These are phyloP conservation scores for Isabelozyma rhagii DNA, from an alignment of 805 yeast genomes.

Conservation along the genomic window DNA sequence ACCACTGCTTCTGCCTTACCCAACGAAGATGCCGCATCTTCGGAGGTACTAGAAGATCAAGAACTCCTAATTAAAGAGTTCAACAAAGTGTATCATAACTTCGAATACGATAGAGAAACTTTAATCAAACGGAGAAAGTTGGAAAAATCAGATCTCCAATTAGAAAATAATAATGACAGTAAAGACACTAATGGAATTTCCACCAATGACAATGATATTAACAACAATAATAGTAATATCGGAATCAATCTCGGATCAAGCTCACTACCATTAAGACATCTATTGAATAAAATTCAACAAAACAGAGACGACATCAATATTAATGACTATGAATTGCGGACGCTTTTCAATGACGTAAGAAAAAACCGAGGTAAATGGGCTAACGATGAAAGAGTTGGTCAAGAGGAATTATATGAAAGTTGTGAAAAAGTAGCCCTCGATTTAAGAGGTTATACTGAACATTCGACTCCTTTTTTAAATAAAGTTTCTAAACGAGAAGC, in stretches of 20 bases:
- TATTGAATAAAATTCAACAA: slow-evolving; percentile 72
- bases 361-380: slow-evolving; percentile 98
- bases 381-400: slow-evolving; percentile 90
- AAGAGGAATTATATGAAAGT: slow-evolving; percentile 95
- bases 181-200: slow-evolving; percentile 1
- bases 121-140: slow-evolving; percentile 70
- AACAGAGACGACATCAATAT: slow-evolving; percentile 72
- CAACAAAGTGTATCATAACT: slow-evolving; percentile 70
- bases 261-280: slow-evolving; percentile 60
- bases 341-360: slow-evolving; percentile 85
- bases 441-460: slow-evolving; percentile 88
- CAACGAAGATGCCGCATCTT: slow-evolving; percentile 4
- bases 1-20: slow-evolving; percentile 1
- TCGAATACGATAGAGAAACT: slow-evolving; percentile 75
- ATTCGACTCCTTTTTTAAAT: slow-evolving; percentile 91
- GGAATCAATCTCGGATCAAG: slow-evolving; percentile 37
- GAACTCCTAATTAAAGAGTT: slow-evolving; percentile 55
- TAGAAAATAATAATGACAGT: slow-evolving; percentile 33
- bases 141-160: slow-evolving; percentile 74
- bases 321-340: slow-evolving; percentile 79
- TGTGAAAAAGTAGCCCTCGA: slow-evolving; percentile 94
- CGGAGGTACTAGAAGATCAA: slow-evolving; percentile 32
- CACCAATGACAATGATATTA: slow-evolving; percentile 3
- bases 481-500: slow-evolving; percentile 98
- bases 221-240: slow-evolving; percentile 16